Conservation (phyloP, 2,329 filamentous ascomycete species). For the Cytospora paraplurivora region DNA sequence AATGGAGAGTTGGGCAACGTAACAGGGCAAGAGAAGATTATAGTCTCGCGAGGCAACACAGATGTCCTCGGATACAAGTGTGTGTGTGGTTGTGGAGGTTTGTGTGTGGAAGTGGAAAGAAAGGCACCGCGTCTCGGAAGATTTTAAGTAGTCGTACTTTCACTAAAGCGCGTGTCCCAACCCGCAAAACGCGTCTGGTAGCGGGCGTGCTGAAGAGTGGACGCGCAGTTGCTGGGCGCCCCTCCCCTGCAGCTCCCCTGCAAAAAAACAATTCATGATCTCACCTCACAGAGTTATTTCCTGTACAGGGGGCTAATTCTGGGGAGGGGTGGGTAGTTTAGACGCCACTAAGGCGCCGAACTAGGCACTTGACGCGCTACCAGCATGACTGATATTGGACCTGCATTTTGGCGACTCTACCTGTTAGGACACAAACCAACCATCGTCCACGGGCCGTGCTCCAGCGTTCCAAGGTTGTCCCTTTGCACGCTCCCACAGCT, state of each 20-base stretch:
- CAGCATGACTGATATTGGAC: constrained; percentile 1
- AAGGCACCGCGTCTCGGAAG: constrained; percentile 15
- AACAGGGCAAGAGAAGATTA: constrained; percentile 2
- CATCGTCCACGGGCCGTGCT: too few species aligned
- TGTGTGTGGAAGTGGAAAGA: constrained; percentile 8
- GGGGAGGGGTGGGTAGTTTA: not conserved
- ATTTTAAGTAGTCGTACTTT: constrained; percentile 29
- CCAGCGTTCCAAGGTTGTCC: not conserved
- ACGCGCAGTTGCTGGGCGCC: constrained; percentile 25
- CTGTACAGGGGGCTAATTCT: not conserved
- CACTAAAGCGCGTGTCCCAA: constrained; percentile 23
- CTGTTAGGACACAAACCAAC: not conserved
- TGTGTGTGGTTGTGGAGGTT: constrained; percentile 1
- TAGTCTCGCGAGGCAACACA: not conserved
- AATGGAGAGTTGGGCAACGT: not conserved
- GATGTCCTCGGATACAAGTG: not conserved
- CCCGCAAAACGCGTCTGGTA: constrained; percentile 21
- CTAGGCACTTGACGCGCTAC: constrained; percentile 7
- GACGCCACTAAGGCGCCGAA: not conserved
- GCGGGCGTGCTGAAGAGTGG: constrained; percentile 11
- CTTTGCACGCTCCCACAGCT: not conserved
- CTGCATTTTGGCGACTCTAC: constrained; percentile 1
- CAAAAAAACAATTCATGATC: constrained; percentile 9
- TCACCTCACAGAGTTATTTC: constrained; percentile 6
- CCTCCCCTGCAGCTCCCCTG: constrained; percentile 15